A percentile compares a stretch with the other conserved stretches of the same genome.
These are phyloP conservation scores for Aureobasidium leucospermi DNA, from an alignment of 2,329 filamentous ascomycete species.

Conservation along the genomic window DNA sequence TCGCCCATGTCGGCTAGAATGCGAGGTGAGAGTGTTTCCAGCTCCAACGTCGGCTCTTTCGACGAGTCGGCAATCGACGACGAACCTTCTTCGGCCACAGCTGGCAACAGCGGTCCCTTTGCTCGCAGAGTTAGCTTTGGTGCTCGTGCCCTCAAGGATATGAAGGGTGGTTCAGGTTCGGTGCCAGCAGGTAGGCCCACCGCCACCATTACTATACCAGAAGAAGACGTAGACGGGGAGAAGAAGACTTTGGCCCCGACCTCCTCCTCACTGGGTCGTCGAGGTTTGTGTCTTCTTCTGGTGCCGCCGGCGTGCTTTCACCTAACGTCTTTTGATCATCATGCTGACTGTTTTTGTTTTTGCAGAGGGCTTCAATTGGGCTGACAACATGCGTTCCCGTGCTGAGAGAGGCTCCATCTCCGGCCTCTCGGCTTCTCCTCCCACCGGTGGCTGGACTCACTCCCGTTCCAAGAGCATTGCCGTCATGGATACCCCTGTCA, in stretches of 20 bases:
- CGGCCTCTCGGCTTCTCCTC: conserved; percentile 27
- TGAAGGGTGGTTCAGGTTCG: conserved; percentile 57
- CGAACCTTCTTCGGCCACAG: conserved; percentile 45
- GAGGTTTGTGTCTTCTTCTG: conserved; percentile 25
- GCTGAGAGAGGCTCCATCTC: conserved; percentile 69
- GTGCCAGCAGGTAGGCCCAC: conserved; percentile 53
- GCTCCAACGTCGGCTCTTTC: conserved; percentile 34
- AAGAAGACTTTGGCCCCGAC: conserved; percentile 17
- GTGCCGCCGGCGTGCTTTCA: conserved; percentile 52
- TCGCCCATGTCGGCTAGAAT: conserved; percentile 38
- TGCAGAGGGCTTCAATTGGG: conserved; percentile 94
- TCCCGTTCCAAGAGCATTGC: conserved; percentile 64
- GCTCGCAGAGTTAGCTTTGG: conserved; percentile 85
- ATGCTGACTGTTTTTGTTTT: conserved; percentile 43
- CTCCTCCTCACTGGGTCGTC: conserved; percentile 31
- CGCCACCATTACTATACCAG: conserved; percentile 24
- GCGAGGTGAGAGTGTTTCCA: conserved; percentile 37
- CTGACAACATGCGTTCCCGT: conserved; percentile 86
- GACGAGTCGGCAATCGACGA: conserved; percentile 44
- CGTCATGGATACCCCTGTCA: conserved; percentile 47
- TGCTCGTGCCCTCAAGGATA: conserved; percentile 66
- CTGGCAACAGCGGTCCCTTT: conserved; percentile 65
- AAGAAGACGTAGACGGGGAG: conserved; percentile 16
- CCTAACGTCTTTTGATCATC: conserved; percentile 43
- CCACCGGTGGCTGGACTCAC: conserved; percentile 37